These are phyloP conservation scores for Annulohypoxylon moriforme DNA, from an alignment of 495 filamentous ascomycete species.

Conservation along the genomic window DNA sequence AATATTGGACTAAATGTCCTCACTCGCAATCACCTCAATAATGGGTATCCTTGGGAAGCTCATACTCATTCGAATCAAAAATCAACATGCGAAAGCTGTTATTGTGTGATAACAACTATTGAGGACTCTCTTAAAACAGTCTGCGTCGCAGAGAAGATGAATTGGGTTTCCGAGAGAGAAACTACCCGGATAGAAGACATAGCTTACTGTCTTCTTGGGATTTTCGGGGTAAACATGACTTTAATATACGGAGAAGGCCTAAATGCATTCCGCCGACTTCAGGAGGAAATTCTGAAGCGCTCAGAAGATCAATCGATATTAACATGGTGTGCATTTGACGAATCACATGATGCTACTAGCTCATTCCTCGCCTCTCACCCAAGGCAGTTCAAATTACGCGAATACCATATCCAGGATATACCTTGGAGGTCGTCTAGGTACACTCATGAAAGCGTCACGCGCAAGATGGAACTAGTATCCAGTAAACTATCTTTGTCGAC, in stretches of 20 bases:
- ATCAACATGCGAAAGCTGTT: too few relatives aligned
- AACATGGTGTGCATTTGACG: too few relatives aligned
- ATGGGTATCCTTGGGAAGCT: too few relatives aligned
- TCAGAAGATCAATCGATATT: neutral
- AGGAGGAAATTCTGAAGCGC: neutral
- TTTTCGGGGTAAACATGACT: neutral
- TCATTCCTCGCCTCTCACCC: neutral
- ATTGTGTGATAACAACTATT: neutral
- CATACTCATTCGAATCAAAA: too few relatives aligned
- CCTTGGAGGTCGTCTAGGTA: neutral
- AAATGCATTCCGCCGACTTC: neutral
- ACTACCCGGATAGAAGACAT: neutral
- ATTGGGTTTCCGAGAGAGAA: neutral
- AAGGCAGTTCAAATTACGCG: neutral
- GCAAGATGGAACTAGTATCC: neutral
- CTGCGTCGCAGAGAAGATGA: constrained; percentile 3
- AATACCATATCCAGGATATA: neutral
- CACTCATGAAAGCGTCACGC: neutral
- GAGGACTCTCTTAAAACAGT: neutral
- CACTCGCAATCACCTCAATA: neutral
- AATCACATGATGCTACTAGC: too few relatives aligned
- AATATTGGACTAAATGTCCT: neutral
- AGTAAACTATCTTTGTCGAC: neutral
- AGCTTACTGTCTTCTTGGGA: neutral
- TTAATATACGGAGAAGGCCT: neutral